Percentiles rank a stretch among this genome's conserved stretches.
Conservation (phyloP, 192 early-diverging fungal species). For the Geranomyces variabilis region DNA sequence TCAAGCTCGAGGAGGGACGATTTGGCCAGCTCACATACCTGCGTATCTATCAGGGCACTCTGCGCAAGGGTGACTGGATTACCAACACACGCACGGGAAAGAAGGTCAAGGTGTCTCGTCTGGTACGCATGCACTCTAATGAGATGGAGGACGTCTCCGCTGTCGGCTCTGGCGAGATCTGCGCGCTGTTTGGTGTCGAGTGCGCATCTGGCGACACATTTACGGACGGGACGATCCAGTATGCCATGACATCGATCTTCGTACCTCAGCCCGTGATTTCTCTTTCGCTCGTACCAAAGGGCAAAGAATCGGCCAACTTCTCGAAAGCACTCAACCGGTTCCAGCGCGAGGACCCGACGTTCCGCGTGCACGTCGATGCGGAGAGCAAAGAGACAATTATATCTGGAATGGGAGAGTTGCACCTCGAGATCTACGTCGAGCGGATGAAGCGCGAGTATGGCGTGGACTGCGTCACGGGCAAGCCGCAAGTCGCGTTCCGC, state of each 20-base stretch:
- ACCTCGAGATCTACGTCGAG: slow-evolving; percentile 97
- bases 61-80: slow-evolving; percentile 86
- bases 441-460: slow-evolving; percentile 98
- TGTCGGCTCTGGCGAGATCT: slow-evolving; percentile 94
- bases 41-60: slow-evolving; percentile 91
- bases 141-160: slow-evolving; percentile 97
- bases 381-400: slow-evolving; percentile 92
- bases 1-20: slow-evolving; percentile 96
- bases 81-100: slow-evolving; percentile 89
- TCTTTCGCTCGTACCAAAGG: slow-evolving; percentile 87
- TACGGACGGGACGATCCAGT: slow-evolving; percentile 79
- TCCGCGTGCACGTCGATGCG: slow-evolving; percentile 76
- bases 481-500: slow-evolving; percentile 97
- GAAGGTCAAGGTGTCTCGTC: slow-evolving; percentile 91
- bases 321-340: slow-evolving; percentile 75
- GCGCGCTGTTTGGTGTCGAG: slow-evolving; percentile 97
- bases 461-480: slow-evolving; percentile 93
- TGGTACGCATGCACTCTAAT: slow-evolving; percentile 98
- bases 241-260: slow-evolving; percentile 96
- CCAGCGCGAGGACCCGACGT: slow-evolving; percentile 88
- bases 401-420: slow-evolving; percentile 95
- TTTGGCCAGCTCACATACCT: slow-evolving; percentile 98
- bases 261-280: slow-evolving; percentile 98
- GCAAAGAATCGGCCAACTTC: slow-evolving; percentile 79
- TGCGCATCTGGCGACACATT: slow-evolving; percentile 98